Conservation (phyloP, 768 basidiomycete genomes). For the Collybia mongolica region DNA sequence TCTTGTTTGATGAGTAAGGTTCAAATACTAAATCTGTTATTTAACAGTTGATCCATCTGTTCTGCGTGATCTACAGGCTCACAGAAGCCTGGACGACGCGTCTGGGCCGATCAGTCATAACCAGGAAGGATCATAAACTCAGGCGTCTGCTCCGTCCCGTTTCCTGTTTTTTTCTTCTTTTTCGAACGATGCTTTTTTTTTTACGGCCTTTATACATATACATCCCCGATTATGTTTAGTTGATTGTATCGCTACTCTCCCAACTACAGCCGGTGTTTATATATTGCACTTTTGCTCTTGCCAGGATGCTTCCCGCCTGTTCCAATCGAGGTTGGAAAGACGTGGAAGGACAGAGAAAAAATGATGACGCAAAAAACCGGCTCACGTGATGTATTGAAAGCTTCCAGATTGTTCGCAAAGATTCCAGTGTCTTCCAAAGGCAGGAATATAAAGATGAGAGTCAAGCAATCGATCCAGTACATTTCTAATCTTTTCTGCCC, state of each 20-base stretch:
- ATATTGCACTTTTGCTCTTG: not conserved
- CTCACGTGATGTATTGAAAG: conserved; percentile 36
- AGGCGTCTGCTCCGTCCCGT: no score
- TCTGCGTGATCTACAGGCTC: conserved; percentile 83
- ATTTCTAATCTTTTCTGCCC: conserved; percentile 3
- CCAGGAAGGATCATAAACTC: conserved; percentile 16
- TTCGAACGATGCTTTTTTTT: not conserved
- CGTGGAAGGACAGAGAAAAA: not conserved
- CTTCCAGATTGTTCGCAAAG: conserved; percentile 43
- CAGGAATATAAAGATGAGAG: conserved; percentile 33
- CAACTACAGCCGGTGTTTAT: conserved; percentile 1
- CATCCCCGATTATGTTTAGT: not conserved
- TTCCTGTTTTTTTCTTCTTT: not conserved
- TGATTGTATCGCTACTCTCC: not conserved
- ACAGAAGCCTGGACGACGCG: conserved; percentile 74
- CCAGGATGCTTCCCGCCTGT: no score
- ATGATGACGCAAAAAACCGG: conserved; percentile 19
- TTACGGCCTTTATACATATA: not conserved
- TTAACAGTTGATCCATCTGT: conserved; percentile 82
- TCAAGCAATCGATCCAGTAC: not conserved
- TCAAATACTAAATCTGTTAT: conserved; percentile 13
- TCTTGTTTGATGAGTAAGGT: not conserved
- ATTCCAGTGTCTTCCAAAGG: conserved; percentile 36
- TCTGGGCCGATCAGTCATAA: conserved; percentile 17
- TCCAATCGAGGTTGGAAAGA: no score